phyloP scores from a whole-genome alignment of 176 grass and related monocot genomes.

The Pontederia paniculata region DNA sequence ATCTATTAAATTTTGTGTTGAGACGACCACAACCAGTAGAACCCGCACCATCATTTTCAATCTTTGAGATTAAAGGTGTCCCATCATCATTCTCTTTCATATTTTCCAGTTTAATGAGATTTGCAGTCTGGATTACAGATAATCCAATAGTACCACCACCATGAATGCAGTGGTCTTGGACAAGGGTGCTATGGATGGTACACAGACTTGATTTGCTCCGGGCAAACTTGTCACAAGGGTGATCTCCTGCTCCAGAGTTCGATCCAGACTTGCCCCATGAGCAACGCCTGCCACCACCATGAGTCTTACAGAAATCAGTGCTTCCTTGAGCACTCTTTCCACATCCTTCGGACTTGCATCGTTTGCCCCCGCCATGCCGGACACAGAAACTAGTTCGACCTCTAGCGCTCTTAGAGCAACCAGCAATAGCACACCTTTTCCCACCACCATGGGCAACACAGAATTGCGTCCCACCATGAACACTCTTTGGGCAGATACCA shows the following conservation, averaged over 20 bases:
- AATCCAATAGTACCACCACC: neutral
- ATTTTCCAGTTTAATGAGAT: too few species aligned
- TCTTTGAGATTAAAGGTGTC: too few species aligned
- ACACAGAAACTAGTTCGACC: constrained; percentile 70
- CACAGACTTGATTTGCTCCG: neutral
- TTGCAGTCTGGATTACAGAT: too few species aligned
- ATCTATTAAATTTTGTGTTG: too few species aligned
- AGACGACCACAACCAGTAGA: too few species aligned
- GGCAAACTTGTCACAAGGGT: constrained; percentile 2
- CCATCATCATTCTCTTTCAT: too few species aligned
- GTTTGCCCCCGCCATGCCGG: constrained; percentile 80
- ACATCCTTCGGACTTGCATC: constrained; percentile 50
- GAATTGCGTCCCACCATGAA: constrained; percentile 68
- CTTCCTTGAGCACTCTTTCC: constrained; percentile 70
- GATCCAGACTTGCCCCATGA: neutral
- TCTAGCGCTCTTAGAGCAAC: constrained; percentile 65
- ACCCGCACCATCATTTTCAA: too few species aligned
- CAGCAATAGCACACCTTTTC: constrained; percentile 49
- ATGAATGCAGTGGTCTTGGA: constrained; percentile 8
- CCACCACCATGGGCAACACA: constrained; percentile 85
- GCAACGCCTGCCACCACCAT: constrained; percentile 69
- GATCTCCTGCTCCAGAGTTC: neutral
- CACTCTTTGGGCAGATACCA: constrained; percentile 70
- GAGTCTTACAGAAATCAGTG: constrained; percentile 72
- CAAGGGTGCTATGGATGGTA: neutral